Base-by-base conservation (phyloP, 345 rosid genomes). In the Chamaenerion angustifolium region DNA sequence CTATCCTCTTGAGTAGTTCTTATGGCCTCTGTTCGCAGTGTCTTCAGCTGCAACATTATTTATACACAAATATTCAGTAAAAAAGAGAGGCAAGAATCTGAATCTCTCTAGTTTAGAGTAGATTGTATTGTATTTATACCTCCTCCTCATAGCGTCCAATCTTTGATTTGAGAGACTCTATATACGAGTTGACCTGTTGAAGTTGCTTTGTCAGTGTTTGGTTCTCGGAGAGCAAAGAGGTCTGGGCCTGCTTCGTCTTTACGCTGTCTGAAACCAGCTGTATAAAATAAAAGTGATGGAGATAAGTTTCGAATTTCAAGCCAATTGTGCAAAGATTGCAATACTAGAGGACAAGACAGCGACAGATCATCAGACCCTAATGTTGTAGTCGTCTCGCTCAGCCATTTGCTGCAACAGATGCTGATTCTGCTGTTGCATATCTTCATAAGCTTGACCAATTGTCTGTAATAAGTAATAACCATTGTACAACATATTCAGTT, bases 201-300 rank as follows among this genome's bases (percentile, higher is more conserved):
- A 87, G 87, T 59, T 92, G 85, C 73, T 76, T 87, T 37, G 75
- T 58, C 51, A 72, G 69, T 12, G 74, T 71, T 67, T 82, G 90
- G 68, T 83, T 87, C 75, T 87, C 96, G 41, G 88, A 80, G 25
- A 87, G 77, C 46, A 78, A 71, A 56, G 66, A 48, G 58, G 68
- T 71, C 27, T 82, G 83, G 42, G 78, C 78, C 62, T 87, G 79
- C 79, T 87, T 92, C 50, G 80, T 71, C 78, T 87, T 92, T 56
- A 87, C 95, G 42, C 96, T 92, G 74, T 92, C 98, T 17, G 98
- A 92, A 56, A 92, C 98, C 63, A 92, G 89, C 98, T 92, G 77
- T 76, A 76, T 16, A 21, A 31, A 31, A n/a, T n/a, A 2, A 31
- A 31, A 5, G 37, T 31, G 37, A 31, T 31, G 8, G 37, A 5